Evolutionary conservation across 169 alveolate species (phyloP), one percentile per base, ranked within the genome.

Genomic region (Cryptosporidium sp.): DNA sequence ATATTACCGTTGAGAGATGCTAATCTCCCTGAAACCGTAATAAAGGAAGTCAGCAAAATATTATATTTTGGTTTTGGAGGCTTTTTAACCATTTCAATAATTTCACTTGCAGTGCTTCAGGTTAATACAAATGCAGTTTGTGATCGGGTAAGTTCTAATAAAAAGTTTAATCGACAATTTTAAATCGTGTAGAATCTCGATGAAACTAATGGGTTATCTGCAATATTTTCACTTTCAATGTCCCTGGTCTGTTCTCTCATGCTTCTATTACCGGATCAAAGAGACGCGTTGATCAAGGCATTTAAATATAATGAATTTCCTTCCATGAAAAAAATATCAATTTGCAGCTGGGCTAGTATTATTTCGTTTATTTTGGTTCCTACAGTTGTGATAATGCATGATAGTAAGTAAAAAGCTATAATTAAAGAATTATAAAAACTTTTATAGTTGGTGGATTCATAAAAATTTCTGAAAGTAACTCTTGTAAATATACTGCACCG

Each of bases 401-500:
- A 80, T 31, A 69, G 89, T 80, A 62, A 80, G 89, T 39, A 26
- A 37, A 14, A 37, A 23, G 31, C 42, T 31, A 58, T 18, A 9
- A 26, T 44, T 7, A 45, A 44, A 26, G 61, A 26, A 70, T 44
- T 23, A 21, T 9, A 18, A 18, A 45, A 37, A 16, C 61, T 8
- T 29, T 37, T 14, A 26, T 35, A 80, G 89, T 80, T 80, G 39
- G 89, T 61, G 89, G 89, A 29, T 80, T 80, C 60, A 80, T 80
- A 18, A 21, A 23, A 5, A 80, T 80, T 9, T 60, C 89, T 44
- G 89, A 80, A 48, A 80, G 80, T 61, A 80, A 80, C 53, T 37
- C 89, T 7, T 80, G 89, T 48, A 80, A 80, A 67, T 42, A 45
- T 42, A 80, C 89, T 21, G 89, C 89, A 8, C 89, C 89, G 33